Evolutionary conservation across 2,329 filamentous ascomycete species (phyloP).

Genomic region (Onygenales sp.): DNA sequence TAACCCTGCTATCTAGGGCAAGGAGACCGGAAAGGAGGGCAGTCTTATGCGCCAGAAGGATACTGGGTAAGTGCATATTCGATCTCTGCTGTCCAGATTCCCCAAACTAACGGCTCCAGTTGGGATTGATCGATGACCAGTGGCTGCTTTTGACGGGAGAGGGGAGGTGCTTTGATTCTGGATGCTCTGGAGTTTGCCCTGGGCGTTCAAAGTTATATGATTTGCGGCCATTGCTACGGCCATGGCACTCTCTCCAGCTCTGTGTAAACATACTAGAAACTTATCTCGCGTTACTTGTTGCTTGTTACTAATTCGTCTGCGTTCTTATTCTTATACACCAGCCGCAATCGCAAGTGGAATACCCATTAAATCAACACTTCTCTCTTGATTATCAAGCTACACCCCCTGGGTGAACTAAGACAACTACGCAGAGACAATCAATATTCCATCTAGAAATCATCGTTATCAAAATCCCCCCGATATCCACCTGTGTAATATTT

Average conservation of each 20-base stretch:
- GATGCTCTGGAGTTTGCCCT: neutral
- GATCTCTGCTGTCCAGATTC: neutral
- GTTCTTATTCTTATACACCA: neutral
- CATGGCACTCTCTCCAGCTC: neutral
- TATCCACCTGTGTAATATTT: neutral
- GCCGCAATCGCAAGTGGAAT: no score
- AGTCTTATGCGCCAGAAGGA: constrained; percentile 66
- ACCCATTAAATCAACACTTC: no score
- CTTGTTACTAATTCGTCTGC: neutral
- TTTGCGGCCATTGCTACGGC: neutral
- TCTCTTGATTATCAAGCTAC: no score
- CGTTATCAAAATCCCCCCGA: neutral
- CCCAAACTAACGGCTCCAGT: neutral
- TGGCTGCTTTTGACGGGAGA: neutral
- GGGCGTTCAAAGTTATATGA: neutral
- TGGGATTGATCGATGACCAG: constrained; percentile 2
- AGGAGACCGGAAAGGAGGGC: constrained; percentile 54
- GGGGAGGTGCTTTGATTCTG: neutral
- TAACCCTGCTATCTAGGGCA: constrained; percentile 43
- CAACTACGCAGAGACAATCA: no score
- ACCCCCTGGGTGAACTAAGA: no score
- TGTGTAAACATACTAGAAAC: constrained; percentile 3
- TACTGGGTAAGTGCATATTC: constrained; percentile 50
- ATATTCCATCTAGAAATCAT: no score
- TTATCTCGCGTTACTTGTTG: neutral